These are phyloP conservation scores for Umbelopsis ramanniana DNA, from an alignment of 192 early-diverging fungal genomes.

Conservation along the genomic window DNA sequence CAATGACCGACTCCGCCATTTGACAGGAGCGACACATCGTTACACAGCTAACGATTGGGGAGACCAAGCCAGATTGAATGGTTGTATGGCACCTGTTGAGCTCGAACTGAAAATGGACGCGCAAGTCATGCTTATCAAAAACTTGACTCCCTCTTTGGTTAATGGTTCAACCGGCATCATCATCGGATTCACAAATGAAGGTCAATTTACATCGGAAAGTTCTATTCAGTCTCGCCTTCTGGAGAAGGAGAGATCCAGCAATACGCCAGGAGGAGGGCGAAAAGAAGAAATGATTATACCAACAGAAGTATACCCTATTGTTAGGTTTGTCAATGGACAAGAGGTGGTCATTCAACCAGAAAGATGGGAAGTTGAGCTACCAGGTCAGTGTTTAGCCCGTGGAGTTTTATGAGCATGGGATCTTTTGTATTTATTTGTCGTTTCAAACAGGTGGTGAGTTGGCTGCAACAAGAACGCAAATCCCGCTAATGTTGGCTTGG, in stretches of 20 bases:
- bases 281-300: slow-evolving; percentile 31
- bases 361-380: slow-evolving; percentile 57
- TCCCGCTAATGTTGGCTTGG: slow-evolving; percentile 85
- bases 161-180: slow-evolving; percentile 83
- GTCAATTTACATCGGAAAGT: slow-evolving; percentile 12
- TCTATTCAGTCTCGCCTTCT: neutral
- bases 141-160: slow-evolving; percentile 65
- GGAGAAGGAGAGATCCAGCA: neutral
- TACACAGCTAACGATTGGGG: slow-evolving; percentile 57
- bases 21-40: slow-evolving; percentile 52
- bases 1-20: slow-evolving; percentile 47
- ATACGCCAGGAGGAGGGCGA: neutral
- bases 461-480: slow-evolving; percentile 46
- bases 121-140: slow-evolving; percentile 90
- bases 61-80: slow-evolving; percentile 41
- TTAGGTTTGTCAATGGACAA: slow-evolving; percentile 42
- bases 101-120: slow-evolving; percentile 75
- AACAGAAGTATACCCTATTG: slow-evolving; percentile 38
- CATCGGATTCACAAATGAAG: slow-evolving; percentile 45
- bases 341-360: slow-evolving; percentile 59
- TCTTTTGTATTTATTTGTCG: neutral
- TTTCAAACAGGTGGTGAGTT: slow-evolving; percentile 20
- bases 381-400: slow-evolving; percentile 22
- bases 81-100: slow-evolving; percentile 59
- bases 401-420: neutral